Base-by-base conservation (phyloP, 2,329 filamentous ascomycete genomes). In the Bipolaris cookei region DNA sequence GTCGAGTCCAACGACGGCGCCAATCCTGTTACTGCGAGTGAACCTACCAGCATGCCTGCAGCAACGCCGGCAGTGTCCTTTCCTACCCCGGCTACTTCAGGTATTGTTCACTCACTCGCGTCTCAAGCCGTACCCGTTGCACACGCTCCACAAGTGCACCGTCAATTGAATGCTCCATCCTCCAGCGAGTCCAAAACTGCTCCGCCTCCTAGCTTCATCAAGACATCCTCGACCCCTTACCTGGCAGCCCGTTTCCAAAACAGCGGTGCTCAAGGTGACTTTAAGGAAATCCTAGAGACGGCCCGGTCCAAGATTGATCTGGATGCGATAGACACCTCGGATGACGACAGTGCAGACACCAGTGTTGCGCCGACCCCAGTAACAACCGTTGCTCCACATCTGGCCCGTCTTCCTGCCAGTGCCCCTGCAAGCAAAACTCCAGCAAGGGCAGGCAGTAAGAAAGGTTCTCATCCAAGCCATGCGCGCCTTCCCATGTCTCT, bases 1-100 rank as follows among this genome's bases (percentile, higher is more conserved):
- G 86, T 97, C 56, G 90, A 96, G 67, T 81, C 86, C 61, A 84
- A 89, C 62, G 87, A 89, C 56, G 66, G 65, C 20, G 72, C 71
- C 14, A 65, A 72, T 38, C 72, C 73, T 32, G 66, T 75, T 47
- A 61, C 71, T 30, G 71, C 72, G 13, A 72, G 67, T 32, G 73
- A 76, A 51, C 70, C 73, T 6, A 55, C 66, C 18, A 66, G 64
- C 16, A 63, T 68, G 11, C 65, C 68, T 13, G 66, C 62, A n/a
- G 59, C 67, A 1, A 67, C 69, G 10, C 70, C 73, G 23, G 63
- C 73, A 47, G 68, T 71, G 2, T 62, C 67, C 13, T 72, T 75
- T 46, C 67, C 72, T 6, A 51, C 63, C 18, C 64, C 66, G 11
- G 62, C 66, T 18, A 70, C 64, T 53, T 69, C 70, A 21, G 72